Base-by-base conservation (phyloP, 1,284 basidiomycete species). In the Bjerkandera adusta region DNA sequence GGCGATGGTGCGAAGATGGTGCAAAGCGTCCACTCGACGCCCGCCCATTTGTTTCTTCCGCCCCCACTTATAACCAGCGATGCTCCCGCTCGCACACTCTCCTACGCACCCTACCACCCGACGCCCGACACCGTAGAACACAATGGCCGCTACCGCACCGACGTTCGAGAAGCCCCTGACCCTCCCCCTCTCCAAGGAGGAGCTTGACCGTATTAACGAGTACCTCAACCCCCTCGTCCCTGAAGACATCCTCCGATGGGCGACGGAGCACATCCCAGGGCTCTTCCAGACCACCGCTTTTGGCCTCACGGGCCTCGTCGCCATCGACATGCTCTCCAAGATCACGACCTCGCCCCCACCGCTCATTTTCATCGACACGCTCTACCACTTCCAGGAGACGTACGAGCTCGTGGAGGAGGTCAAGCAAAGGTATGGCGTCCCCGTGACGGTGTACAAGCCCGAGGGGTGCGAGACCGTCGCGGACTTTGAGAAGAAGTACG, bases 341-440 rank as follows among this genome's bases (percentile, higher is more conserved):
- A 74, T 95, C 52, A 77, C 80, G 6, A 53, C 70, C 20, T 63
- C 68, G 3, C 77, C 81, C 0, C 88, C 88, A 1, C 83, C 85
- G 1, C 74, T 89, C 15, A 93, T 97, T 68, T 97, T 97, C 71
- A 70, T 97, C 63, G 96, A 99, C 72, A 98, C 96, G 0, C 77
- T 99, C 8, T 95, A 98, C 67, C 97, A 99, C 72, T 98, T 99
- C 68, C 73, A 79, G 2, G 92, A 97, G 71, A 99, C 96, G 4
- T 82, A 96, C 56, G 83, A 87, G 53, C 81, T 99, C 35, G 88
- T 95, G 2, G 78, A 87, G 45, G 83, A 84, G 27, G 89, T 93
- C 10, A 83, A 87, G 59, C 68, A 76, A 58, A 83, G 77, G 55
- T 99, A 99, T 66, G 70, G 75, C 21, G 75, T 85, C 20, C 75